Evolutionary conservation across 1,284 basidiomycete species (phyloP).

Genomic region (Schizophyllum commune): DNA sequence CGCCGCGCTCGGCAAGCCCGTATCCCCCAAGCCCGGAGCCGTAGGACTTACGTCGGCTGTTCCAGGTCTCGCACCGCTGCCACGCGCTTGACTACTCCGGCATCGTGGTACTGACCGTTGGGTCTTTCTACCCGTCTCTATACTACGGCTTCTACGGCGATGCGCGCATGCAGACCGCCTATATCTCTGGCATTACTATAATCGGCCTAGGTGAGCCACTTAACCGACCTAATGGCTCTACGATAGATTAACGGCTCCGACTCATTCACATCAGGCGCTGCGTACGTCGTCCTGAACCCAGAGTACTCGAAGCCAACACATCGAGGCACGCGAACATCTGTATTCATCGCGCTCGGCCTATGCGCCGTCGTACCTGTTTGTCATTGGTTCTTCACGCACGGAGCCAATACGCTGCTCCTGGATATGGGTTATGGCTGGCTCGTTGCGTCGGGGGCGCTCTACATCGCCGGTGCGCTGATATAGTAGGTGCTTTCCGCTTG

Average conservation of each 20-base stretch:
- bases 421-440: slow-evolving; percentile 70
- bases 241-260: not conserved
- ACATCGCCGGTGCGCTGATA: slow-evolving; percentile 71
- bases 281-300: slow-evolving; percentile 75
- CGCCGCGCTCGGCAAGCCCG: not conserved
- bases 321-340: slow-evolving; percentile 68
- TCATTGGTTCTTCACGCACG: slow-evolving; percentile 59
- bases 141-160: slow-evolving; percentile 72
- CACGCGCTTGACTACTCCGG: slow-evolving; percentile 69
- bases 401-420: slow-evolving; percentile 41
- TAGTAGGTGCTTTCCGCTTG: slow-evolving; percentile 57
- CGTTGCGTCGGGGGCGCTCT: slow-evolving; percentile 57
- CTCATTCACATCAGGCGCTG: slow-evolving; percentile 38
- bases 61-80: slow-evolving; percentile 41
- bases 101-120: slow-evolving; percentile 42
- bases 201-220: slow-evolving; percentile 53
- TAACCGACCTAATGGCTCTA: slow-evolving; percentile 14
- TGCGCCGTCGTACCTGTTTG: slow-evolving; percentile 65
- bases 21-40: not conserved
- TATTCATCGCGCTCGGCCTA: slow-evolving; percentile 78
- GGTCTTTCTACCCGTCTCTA: slow-evolving; percentile 73
- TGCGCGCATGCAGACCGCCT: slow-evolving; percentile 39
- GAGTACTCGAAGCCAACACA: slow-evolving; percentile 72
- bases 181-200: slow-evolving; percentile 45
- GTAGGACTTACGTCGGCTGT: slow-evolving; percentile 2